Base-by-base conservation (phyloP, 2,329 filamentous ascomycete genomes). In the Sarocladiaceae sp. region DNA sequence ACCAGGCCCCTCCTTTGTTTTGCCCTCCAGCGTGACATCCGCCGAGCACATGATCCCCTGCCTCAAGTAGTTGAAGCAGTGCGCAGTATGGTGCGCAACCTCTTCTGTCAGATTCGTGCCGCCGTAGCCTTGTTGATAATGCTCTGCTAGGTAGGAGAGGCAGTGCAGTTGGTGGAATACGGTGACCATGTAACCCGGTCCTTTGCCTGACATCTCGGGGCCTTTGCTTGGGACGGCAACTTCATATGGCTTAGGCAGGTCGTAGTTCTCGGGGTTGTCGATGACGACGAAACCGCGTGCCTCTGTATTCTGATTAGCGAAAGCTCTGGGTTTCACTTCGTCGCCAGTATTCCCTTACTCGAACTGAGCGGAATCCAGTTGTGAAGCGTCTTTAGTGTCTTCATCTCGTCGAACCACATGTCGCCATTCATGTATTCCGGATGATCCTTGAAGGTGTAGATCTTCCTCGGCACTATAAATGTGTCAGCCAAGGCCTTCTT, bases 61-160 rank as follows among this genome's bases (percentile, higher is more conserved):
- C 6, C 65, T 56, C 47, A 68, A 56, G 43, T 68, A 68, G 47
- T 65, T 63, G 45, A 68, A 60, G 53, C 65, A 68, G 51, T 69
- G 48, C 16, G 33, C 57, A 50, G 63, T 67, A 48, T 69, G 66
- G 9, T 48, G 35, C 3, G 33, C 20, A 7, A 44, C 27, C 45
- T 45, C 46, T 19, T 39, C n/a, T 19, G 40, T 44, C 7, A 44
- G 27, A 13, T 45, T 26, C 9, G 45, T 19, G 10, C 44, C 37
- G 1, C 45, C 47, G 10, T 35, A 44, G 27, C 34, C 29, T 43
- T 27, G 40, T 20, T 29, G 15, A 40, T 33, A 6, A 29, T 40
- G 44, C 43, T 44, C n/a, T 19, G 46, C 33, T 29, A 35, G 23
- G 41, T 43, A 47, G 18, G 33, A 50, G 26, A 53, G 49, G 33